phyloP scores from a whole-genome alignment of 75 land plant genomes.

The Isoetes taiwanensis region DNA sequence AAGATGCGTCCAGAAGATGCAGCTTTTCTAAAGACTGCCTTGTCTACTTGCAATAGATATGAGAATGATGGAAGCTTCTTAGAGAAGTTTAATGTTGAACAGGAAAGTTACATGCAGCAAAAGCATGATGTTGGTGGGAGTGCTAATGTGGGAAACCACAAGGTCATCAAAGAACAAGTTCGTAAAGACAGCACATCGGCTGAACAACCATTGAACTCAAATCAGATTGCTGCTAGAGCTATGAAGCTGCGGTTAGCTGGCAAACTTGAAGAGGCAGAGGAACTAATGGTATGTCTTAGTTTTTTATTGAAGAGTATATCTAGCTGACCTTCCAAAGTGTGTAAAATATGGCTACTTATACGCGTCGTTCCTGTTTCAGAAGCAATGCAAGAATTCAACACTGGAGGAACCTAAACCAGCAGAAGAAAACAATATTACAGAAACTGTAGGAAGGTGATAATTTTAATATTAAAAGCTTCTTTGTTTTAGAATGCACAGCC shows the following conservation, averaged over 20 bases:
- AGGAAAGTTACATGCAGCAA: neutral
- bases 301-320: no score
- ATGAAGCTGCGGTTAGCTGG: slow-evolving; percentile 74
- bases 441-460: no score
- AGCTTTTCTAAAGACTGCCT: slow-evolving; percentile 43
- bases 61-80: slow-evolving; percentile 69
- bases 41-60: slow-evolving; percentile 48
- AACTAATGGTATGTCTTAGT: slow-evolving; percentile 46
- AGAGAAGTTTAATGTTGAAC: slow-evolving; percentile 10
- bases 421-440: no score
- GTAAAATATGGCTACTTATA: no score
- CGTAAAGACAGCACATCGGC: neutral
- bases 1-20: slow-evolving; percentile 35
- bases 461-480: no score
- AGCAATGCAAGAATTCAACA: no score
- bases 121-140: neutral
- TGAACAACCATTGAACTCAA: slow-evolving; percentile 33
- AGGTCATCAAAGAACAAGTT: no score
- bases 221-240: slow-evolving; percentile 84
- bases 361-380: no score
- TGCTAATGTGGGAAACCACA: no score
- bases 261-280: slow-evolving; percentile 78
- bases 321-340: no score
- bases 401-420: no score
- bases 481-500: no score